A percentile compares a stretch with the other conserved stretches of the same genome.
phyloP scores from a whole-genome alignment of 768 basidiomycete species.

The Hericium erinaceus region DNA sequence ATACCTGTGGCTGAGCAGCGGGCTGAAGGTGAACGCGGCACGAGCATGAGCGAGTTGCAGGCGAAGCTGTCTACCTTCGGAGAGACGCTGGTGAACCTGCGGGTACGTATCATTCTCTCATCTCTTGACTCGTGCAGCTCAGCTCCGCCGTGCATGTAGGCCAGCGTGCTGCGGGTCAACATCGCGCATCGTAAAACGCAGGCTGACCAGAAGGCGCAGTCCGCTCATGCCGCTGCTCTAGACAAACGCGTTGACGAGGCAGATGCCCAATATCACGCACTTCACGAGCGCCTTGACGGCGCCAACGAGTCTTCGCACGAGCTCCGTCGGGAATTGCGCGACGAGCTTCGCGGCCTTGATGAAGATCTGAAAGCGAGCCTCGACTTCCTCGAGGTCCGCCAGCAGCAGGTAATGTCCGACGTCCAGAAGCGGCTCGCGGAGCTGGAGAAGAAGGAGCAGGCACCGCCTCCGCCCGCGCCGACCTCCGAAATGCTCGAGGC shows the following conservation, averaged over 20 bases:
- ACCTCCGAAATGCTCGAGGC: not conserved
- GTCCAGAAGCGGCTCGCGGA: conserved; percentile 3
- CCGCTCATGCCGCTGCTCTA: conserved; percentile 11
- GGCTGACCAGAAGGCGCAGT: conserved; percentile 12
- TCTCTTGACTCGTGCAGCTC: not conserved
- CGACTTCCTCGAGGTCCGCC: not conserved
- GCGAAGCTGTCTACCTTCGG: conserved; percentile 6
- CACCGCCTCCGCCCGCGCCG: not conserved
- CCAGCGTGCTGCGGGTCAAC: conserved; percentile 14
- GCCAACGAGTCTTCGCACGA: not conserved
- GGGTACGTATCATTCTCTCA: conserved; percentile 3
- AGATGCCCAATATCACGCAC: conserved; percentile 3
- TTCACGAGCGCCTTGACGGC: not conserved
- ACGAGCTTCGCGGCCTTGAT: too few relatives aligned
- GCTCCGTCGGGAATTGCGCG: conserved; percentile 1
- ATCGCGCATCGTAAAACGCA: conserved; percentile 17
- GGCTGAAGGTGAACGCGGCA: too few relatives aligned
- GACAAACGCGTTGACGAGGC: conserved; percentile 10
- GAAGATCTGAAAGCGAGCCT: not conserved
- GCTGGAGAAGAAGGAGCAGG: not conserved
- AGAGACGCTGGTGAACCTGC: conserved; percentile 14
- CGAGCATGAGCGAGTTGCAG: too few relatives aligned
- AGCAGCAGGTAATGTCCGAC: not conserved
- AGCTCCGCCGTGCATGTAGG: not conserved
- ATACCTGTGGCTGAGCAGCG: too few relatives aligned